Evolutionary conservation across 2,329 filamentous ascomycete species (phyloP), one percentile per base, ranked within the genome.

Genomic region (Pseudomassariella vexata): DNA sequence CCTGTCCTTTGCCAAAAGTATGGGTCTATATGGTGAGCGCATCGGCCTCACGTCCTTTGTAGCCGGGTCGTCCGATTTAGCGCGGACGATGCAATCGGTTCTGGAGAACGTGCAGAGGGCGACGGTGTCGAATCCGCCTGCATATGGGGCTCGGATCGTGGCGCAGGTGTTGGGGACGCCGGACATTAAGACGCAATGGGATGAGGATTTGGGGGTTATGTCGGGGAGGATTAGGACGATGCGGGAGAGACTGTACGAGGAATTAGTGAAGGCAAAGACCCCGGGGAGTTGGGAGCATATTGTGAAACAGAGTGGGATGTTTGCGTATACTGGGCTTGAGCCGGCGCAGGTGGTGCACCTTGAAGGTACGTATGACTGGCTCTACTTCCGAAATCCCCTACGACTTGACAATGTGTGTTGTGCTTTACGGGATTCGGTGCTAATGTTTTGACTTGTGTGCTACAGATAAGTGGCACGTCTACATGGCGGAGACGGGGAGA

Each of bases 1-100:
- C 29, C 63, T 76, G 49, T 79, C 75, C 0, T 79, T 79, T 44
- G 72, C 76, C 3, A 80, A 80, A 58, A 76, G 68, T 50, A 74
- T 78, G 52, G 61, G 62, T 1, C 41, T 65, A 0, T 65, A 65
- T 33, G 61, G 60, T 35, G 57, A 62, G 33, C 45, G 57, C 3
- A 45, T 55, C 8, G 59, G 57, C 0, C 40, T 52, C 3, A 50
- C 50, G 3, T 40, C 45, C 1, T 48, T 59, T 2, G 47, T 57
- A 1, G 45, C 50, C 1, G 35, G 19, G 2, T 44, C 48, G 0
- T 29, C 41, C 1, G 42, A 42, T 2, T 32, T 35, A 0, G 32
- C 44, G 2, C 19, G 17, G 4, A 48, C 41, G 1, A 44, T 53
- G 0, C 39, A 46, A 9, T 57, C 54, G 2, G 46, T 55, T 1